These are phyloP conservation scores for Aspergillus nomiae DNA, from an alignment of 2,329 filamentous ascomycete genomes.

Conservation along the genomic window DNA sequence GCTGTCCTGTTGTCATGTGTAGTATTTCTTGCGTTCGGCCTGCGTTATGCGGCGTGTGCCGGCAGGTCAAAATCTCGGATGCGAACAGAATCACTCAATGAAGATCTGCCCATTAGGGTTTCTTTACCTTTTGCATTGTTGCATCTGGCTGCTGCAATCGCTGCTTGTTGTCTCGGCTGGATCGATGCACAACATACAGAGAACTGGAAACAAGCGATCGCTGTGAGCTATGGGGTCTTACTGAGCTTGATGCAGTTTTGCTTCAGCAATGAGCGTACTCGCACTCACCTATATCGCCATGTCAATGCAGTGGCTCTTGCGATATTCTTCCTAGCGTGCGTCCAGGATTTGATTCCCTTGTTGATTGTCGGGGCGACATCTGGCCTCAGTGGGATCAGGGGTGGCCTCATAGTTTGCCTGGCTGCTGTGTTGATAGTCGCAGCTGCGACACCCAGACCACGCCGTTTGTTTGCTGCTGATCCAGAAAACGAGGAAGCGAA, in stretches of 20 bases:
- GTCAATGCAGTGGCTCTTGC: constrained; percentile 25
- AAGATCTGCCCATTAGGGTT: neutral
- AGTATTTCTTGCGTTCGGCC: constrained; percentile 15
- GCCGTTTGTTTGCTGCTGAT: constrained; percentile 16
- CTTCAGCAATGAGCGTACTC: constrained; percentile 13
- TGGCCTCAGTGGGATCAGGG: constrained; percentile 19
- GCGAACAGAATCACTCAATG: constrained; percentile 4
- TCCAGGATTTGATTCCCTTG: constrained; percentile 27
- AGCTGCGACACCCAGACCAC: constrained; percentile 23
- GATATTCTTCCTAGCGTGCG: constrained; percentile 22
- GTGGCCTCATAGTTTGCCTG: constrained; percentile 19
- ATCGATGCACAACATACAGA: constrained; percentile 8
- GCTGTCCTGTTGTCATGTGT: constrained; percentile 22
- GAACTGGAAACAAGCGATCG: constrained; percentile 23
- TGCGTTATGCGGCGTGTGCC: constrained; percentile 11
- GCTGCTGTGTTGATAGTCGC: constrained; percentile 19
- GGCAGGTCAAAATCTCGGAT: constrained; percentile 8
- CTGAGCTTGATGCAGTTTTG: constrained; percentile 23
- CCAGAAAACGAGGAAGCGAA: constrained; percentile 17
- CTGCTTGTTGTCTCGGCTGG: constrained; percentile 22
- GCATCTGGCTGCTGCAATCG: constrained; percentile 16
- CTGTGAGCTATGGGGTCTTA: constrained; percentile 27
- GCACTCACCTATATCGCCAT: constrained; percentile 24
- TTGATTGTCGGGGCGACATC: constrained; percentile 25
- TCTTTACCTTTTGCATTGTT: constrained; percentile 18